Evolutionary conservation across 164 flowering plant species (phyloP), one percentile per base, ranked within the genome.

Genomic region (Stephania cephalantha): DNA sequence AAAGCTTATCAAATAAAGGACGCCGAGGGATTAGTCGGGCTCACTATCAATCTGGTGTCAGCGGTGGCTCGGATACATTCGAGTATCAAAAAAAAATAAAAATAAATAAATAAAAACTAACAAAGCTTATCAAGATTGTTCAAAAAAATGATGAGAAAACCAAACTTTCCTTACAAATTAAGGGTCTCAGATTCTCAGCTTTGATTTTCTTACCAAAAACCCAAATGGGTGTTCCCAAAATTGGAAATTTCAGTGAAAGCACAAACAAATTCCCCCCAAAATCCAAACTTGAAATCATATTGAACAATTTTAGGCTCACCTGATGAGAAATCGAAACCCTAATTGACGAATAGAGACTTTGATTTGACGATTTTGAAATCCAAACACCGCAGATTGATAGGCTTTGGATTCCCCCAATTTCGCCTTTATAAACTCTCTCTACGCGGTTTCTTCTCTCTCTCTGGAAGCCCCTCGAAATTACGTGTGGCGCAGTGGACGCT

Each of bases 351-450:
- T 35, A 4, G 12, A 9, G 4, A 15, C 55, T 50, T 50, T 50
- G 8, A 15, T 20, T 58, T 58, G 42, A 35, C 65, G 22, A 58
- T 15, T n/a, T 58, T 20, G 22, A 58, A 58, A 6, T 17, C 7
- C 22, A 50, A 18, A 58, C 65, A 58, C 17, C 17, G n/a, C 55
- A 18, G 7, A 58, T n/a, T 58, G 18, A 17, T n/a, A 15, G 11
- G 55, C 20, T 58, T 10, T 15, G 5, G 20, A 58, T 18, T n/a
- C 18, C 64, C n/a, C 64, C 18, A 58, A 58, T 58, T 58, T 58
- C 64, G 64, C 64, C 64, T 58, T 58, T 58, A 58, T 58, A 58
- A 58, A 58, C 64, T 58, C 64, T n/a, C n/a, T n/a, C 6, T 58
- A 58, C n/a, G 55, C 17, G 18, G 20, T 50, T 50, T 10, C 13